phyloP scores from a whole-genome alignment of 1,139 yeast species.

The Geotrichum fermentans region DNA sequence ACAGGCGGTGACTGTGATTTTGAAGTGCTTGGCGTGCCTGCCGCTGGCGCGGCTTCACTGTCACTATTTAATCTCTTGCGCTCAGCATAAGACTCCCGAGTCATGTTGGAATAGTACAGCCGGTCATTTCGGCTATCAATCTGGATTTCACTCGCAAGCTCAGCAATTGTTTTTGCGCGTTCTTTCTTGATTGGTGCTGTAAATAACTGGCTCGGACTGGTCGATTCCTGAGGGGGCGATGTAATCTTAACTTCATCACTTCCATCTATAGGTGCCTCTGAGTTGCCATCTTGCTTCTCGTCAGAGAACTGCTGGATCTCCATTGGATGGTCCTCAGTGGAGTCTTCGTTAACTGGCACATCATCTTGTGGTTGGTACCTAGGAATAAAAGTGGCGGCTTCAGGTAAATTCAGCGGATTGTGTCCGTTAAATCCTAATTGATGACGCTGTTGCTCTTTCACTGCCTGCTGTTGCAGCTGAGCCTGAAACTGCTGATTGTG shows the following conservation, averaged over 20 bases:
- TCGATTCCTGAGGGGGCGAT: too few species aligned
- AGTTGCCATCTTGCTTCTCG: too few species aligned
- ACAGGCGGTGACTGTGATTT: background rate
- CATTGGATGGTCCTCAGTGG: too few species aligned
- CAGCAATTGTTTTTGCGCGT: slow-evolving; percentile 48
- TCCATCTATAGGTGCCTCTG: too few species aligned
- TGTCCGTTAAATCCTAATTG: too few species aligned
- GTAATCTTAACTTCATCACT: background rate
- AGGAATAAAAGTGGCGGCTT: slow-evolving; percentile 9
- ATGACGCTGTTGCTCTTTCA: too few species aligned
- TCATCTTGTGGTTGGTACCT: background rate
- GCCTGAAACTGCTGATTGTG: slow-evolving; percentile 6
- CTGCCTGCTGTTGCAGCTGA: slow-evolving; percentile 5
- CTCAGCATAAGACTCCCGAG: slow-evolving; percentile 20
- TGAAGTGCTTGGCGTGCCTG: slow-evolving; percentile 6
- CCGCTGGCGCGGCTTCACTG: slow-evolving; percentile 20
- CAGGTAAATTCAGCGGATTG: slow-evolving; percentile 5
- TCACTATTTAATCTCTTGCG: slow-evolving; percentile 1
- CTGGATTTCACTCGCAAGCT: slow-evolving; percentile 51
- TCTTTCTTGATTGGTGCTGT: slow-evolving; percentile 27
- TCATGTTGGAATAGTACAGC: slow-evolving; percentile 25
- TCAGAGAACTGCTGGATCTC: too few species aligned
- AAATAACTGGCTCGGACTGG: slow-evolving; percentile 17
- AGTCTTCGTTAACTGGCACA: background rate
- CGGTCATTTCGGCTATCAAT: slow-evolving; percentile 30